Base-by-base conservation (phyloP, 2,329 filamentous ascomycete genomes). In the Beauveria australis region DNA sequence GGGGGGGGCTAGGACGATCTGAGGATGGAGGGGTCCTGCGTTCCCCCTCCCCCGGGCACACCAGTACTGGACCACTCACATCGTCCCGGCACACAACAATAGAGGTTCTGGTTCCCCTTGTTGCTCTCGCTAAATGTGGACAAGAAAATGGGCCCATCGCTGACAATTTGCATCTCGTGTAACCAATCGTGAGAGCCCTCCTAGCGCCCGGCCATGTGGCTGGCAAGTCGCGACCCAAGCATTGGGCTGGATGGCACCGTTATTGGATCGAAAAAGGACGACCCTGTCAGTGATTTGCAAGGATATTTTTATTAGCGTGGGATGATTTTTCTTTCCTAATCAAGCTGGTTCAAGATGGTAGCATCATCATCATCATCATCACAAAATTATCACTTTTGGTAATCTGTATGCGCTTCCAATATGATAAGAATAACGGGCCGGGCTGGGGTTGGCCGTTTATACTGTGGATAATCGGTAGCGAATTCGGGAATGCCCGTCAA, bases 201-300 rank as follows among this genome's bases (percentile, higher is more conserved):
- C 47, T 59, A 59, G 56, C 56, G 56, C 56, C 48, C 48, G 48
- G n/a, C 55, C 37, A 59, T 49, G 47, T 59, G 37, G 56, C 48
- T 44, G 55, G 40, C 53, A 24, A 41, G 18, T 22, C 33, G 40
- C 37, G 26, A 46, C 53, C 53, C 53, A 33, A 41, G 40, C 28
- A 26, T 55, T 55, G 24, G 53, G 53, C 40, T 41, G n/a, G 53
- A 56, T 28, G 3, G 28, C 37, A 5, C 3, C 43, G 28, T 14
- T n/a, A 48, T 56, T 56, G 53, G 53, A 44, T 56, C 43, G 28
- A 48, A 19, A 33, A 10, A 22, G 24, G 5, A 44, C 43, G 18
- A 30, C 40, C 28, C 18, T 30, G 40, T 18, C 41, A 37, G 19
- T 55, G 16, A 55, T 46, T 16, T 44, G 41, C 53, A 33, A 30